Percentiles rank a stretch among this genome's conserved stretches.
These are phyloP conservation scores for Aspergillus oerlinghausenensis DNA, from an alignment of 2,329 filamentous ascomycete species.

Conservation along the genomic window DNA sequence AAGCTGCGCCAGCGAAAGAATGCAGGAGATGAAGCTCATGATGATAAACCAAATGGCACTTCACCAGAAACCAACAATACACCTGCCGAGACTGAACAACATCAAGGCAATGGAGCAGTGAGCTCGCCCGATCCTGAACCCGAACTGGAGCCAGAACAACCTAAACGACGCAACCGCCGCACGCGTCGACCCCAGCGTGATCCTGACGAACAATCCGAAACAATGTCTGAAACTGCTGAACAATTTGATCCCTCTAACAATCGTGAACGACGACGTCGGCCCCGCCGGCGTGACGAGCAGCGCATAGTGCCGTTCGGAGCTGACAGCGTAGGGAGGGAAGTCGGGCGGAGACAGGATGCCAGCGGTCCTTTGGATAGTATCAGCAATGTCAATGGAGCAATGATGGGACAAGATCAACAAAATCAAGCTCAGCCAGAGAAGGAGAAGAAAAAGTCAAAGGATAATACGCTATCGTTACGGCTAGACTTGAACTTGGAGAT, in stretches of 20 bases:
- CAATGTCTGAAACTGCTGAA: neutral
- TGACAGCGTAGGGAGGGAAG: neutral
- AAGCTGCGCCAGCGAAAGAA: neutral
- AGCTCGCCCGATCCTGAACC: neutral
- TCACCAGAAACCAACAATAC: neutral
- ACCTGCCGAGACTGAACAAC: neutral
- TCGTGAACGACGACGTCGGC: neutral
- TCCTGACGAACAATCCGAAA: neutral
- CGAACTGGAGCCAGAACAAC: neutral
- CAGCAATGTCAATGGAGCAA: neutral
- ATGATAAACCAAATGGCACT: neutral
- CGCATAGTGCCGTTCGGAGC: neutral
- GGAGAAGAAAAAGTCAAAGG: constrained; percentile 5
- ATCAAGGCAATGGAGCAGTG: neutral
- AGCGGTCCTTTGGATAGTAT: neutral
- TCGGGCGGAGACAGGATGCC: neutral
- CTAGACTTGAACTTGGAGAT: constrained; percentile 73
- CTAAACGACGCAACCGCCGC: neutral
- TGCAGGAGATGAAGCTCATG: neutral
- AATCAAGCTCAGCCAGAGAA: neutral
- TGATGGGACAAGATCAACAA: neutral
- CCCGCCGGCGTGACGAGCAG: neutral
- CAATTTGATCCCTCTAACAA: neutral
- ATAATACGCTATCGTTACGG: constrained; percentile 63
- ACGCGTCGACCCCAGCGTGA: neutral